Conservation (phyloP, 495 filamentous ascomycete genomes). For the Amorphotheca resinae region DNA sequence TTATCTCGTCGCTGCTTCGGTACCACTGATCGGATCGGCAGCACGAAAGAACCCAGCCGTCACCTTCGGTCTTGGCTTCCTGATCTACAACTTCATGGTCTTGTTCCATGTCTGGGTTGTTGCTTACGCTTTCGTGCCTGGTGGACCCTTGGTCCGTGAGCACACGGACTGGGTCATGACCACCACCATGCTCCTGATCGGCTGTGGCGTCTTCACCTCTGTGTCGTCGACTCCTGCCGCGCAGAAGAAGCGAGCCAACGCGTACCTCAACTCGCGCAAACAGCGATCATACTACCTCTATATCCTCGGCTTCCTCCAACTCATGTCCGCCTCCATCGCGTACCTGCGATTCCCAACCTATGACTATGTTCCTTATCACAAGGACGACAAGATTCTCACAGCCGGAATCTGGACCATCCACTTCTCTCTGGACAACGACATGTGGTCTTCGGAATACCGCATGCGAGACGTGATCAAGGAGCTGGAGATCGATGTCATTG, state of each 20-base stretch:
- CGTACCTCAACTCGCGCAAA: slow-evolving; percentile 38
- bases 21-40: slow-evolving; percentile 63
- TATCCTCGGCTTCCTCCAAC: slow-evolving; percentile 49
- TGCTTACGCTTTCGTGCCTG: slow-evolving; percentile 98
- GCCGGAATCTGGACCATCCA: slow-evolving; percentile 99
- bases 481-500: slow-evolving; percentile 87
- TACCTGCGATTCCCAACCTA: slow-evolving; percentile 93
- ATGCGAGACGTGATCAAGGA: slow-evolving; percentile 90
- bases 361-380: slow-evolving; percentile 82
- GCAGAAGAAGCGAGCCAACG: slow-evolving; percentile 21
- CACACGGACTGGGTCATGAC: slow-evolving; percentile 93
- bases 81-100: slow-evolving; percentile 82
- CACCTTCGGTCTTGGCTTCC: slow-evolving; percentile 77
- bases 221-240: slow-evolving; percentile 35
- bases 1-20: slow-evolving; percentile 72
- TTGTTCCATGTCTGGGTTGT: slow-evolving; percentile 98
- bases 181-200: slow-evolving; percentile 71
- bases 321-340: slow-evolving; percentile 67
- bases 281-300: slow-evolving; percentile 61
- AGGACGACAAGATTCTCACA: slow-evolving; percentile 72
- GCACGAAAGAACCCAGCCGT: slow-evolving; percentile 59
- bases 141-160: slow-evolving; percentile 84
- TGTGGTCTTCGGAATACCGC: slow-evolving; percentile 93
- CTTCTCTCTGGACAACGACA: slow-evolving; percentile 96
- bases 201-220: slow-evolving; percentile 71